Evolutionary conservation across 805 yeast species (phyloP).

Genomic region (Yarrowia porcina): DNA sequence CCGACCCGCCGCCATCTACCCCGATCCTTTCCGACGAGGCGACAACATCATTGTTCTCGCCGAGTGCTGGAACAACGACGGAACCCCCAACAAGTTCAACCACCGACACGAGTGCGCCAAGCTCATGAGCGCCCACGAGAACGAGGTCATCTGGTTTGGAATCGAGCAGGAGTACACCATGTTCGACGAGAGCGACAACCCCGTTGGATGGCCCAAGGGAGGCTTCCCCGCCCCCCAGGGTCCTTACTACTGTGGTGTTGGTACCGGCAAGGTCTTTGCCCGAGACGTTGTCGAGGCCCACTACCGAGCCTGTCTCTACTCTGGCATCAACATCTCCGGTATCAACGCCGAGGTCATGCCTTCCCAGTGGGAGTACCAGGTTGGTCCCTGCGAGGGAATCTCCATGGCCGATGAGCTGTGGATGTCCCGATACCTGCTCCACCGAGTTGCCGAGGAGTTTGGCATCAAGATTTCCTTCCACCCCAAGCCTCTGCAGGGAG

Average conservation of each 20-base stretch:
- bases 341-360: constrained; percentile 99
- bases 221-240: constrained; percentile 99
- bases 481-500: constrained; percentile 98
- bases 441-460: constrained; percentile 97
- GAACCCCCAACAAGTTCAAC: constrained; percentile 98
- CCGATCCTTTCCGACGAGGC: constrained; percentile 97
- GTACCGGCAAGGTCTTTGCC: constrained; percentile 96
- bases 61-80: constrained; percentile 98
- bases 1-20: constrained; percentile 92
- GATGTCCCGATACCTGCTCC: constrained; percentile 89
- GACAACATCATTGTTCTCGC: constrained; percentile 93
- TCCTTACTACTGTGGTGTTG: constrained; percentile 99
- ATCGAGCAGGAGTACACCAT: constrained; percentile 98
- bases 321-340: constrained; percentile 90
- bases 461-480: constrained; percentile 98
- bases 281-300: constrained; percentile 99
- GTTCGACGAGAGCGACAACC: constrained; percentile 84
- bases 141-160: constrained; percentile 92
- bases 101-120: constrained; percentile 97
- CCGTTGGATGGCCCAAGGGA: constrained; percentile 99
- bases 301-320: constrained; percentile 94
- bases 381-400: constrained; percentile 96
- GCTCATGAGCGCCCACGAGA: constrained; percentile 87
- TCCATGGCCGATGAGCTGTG: constrained; percentile 96
- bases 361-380: constrained; percentile 99